Evolutionary conservation across 306 rosid species (phyloP).

Genomic region (Vigna unguiculata): DNA sequence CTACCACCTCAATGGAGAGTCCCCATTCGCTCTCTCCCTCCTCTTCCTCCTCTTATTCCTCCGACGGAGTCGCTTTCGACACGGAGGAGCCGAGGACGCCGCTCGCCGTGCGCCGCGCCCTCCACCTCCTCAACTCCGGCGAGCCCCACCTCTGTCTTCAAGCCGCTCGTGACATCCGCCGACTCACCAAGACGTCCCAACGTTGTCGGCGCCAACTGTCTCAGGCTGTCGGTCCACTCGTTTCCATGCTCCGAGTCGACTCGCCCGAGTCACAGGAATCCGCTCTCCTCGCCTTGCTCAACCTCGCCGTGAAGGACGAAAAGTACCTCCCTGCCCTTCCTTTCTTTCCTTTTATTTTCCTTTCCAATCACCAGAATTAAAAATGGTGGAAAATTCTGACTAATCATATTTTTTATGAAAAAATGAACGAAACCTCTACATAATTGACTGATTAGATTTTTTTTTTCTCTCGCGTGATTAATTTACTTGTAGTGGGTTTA

Average conservation of each 20-base stretch:
- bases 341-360: background rate
- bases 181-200: constrained; percentile 89
- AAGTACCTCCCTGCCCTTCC: constrained; percentile 50
- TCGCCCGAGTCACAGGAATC: constrained; percentile 73
- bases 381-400: background rate
- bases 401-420: background rate
- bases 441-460: background rate
- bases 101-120: constrained; percentile 70
- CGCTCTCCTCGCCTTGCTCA: constrained; percentile 91
- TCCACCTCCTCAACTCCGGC: constrained; percentile 70
- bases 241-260: constrained; percentile 67
- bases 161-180: constrained; percentile 86
- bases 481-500: constrained; percentile 6
- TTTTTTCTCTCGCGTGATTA: background rate
- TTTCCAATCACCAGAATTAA: background rate
- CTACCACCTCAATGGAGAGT: constrained; percentile 45
- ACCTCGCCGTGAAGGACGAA: constrained; percentile 96
- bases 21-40: constrained; percentile 54
- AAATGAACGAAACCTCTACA: background rate
- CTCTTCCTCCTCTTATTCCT: constrained; percentile 45
- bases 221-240: constrained; percentile 68
- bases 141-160: constrained; percentile 58
- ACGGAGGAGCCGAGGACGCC: constrained; percentile 55
- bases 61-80: constrained; percentile 43
- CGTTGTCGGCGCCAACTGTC: constrained; percentile 89